Evolutionary conservation across 2,329 filamentous ascomycete species (phyloP), one percentile per base, ranked within the genome.

Genomic region (Alternaria brassicicola): DNA sequence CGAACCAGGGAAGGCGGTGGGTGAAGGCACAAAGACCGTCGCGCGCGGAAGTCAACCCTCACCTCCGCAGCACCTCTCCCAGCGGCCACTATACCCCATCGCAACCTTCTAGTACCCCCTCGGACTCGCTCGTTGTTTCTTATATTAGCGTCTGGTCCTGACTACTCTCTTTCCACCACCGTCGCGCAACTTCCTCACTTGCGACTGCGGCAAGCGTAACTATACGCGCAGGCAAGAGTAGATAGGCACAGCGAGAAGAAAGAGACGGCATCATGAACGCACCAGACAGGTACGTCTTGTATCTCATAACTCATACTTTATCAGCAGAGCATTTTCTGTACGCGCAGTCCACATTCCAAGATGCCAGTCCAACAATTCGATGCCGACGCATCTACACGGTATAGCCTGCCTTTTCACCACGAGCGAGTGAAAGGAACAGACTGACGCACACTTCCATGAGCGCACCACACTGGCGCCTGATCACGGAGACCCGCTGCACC

Each of bases 191-290:
- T 36, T 35, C 25, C 42, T 36, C 38, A 48, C 55, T 38, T 52
- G 38, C 31, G 52, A 35, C 26, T 23, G 43, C 46, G 52, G 51
- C 41, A 61, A 23, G 21, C n/a, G 21, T 45, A 36, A 39, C 5
- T 46, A 21, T 45, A 31, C 4, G 23, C 13, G 33, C 39, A 21
- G 21, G 51, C 41, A 60, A 57, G 39, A 56, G 35, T 26, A 17
- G 17, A 28, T 26, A 55, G 51, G n/a, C 30, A 39, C 49, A 55
- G 19, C 38, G 38, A 45, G 47, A 52, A 54, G 52, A 52, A 49
- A 56, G 48, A n/a, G 49, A 25, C 51, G 13, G 30, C 66, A 74
- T 28, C 3, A 77, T 77, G 75, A 77, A 77, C 72, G 75, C 75
- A 39, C 75, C 75, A 45, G 75, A 77, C 55, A 72, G 75, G 75